Evolutionary conservation across 108 stramenopile genomes (phyloP), one percentile per base, ranked within the genome.

Genomic region (Ochromonas danica): DNA sequence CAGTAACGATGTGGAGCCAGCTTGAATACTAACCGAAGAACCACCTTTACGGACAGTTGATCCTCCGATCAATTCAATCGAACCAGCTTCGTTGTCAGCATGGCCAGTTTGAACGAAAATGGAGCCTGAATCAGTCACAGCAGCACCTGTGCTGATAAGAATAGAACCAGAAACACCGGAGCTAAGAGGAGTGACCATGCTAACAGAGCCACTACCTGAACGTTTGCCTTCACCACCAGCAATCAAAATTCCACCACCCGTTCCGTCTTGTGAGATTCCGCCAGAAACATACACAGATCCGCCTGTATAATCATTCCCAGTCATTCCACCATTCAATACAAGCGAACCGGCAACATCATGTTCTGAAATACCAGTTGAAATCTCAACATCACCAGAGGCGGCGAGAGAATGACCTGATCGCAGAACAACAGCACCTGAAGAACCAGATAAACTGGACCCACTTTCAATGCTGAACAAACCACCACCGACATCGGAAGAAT

Each of bases 171-270:
- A 43, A 10, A 33, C 14, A 6, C 78, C 78, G 1, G 78, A 63
- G 62, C 61, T 62, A 27, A 78, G 43, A 10, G 62, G 61, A n/a
- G 62, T 30, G 36, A 30, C 42, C 0, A 78, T 22, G 25, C 27
- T 14, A 2, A 43, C 6, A 6, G 61, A 60, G 1, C 78, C 78
- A 43, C 61, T 62, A 57, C 14, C 43, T 2, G 31, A 62, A 6
- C 38, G 40, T 0, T 35, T 63, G 28, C 62, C 62, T 33, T 38
- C 31, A 0, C 78, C 78, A 70, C 39, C 22, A 17, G 10, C 17
- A 40, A 70, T 70, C 14, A 31, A 40, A 70, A 70, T 31, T 40
- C 33, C 67, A 40, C 67, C 67, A 40, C 67, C 67, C 14, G 67
- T 70, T 70, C 17, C 33, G 10, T 31, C 67, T 40, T 14, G 22